Base-by-base conservation (phyloP, 1,139 yeast species). In the Arxiozyma heterogenica region DNA sequence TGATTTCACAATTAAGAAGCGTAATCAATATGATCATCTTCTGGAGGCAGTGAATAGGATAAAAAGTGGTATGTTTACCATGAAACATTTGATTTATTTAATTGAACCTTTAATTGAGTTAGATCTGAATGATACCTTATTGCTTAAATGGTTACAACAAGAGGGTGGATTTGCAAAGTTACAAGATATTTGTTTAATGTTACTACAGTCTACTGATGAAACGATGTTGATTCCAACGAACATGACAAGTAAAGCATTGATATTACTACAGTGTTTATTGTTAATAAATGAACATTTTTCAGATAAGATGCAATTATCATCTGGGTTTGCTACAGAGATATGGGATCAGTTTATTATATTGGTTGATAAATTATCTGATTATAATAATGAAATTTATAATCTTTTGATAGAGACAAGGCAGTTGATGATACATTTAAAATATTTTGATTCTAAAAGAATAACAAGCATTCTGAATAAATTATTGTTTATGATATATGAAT, bases 191-290 rank as follows among this genome's bases (percentile, higher is more conserved):
- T 55, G 57, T 27, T 54, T 57, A 11, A 56, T 59, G 50, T 54
- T 67, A n/a, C 50, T 66, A 12, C 57, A 60, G 41, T 63, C 69
- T 0, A 59, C 65, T 1, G 63, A 59, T 41, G 65, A 64, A 27
- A 59, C 61, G 1, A 45, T 53, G 18, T 53, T 58, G 22, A 56
- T 65, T 15, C 69, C 69, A 18, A 55, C 61, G 12, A 63, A 58
- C 21, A 57, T 67, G 49, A 62, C 63, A 1, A 58, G 61, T 30
- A 64, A 61, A 46, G 61, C 66, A 4, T 52, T 67, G 22, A 54
- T 66, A 5, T 51, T 67, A 27, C 51, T 60, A 8, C 59, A 61
- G 43, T 62, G 66, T 50, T 44, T 65, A 20, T 34, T 65, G 22
- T 51, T 58, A 2, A 43, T 58, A 8, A 58, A 58, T 34, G 41